Evolutionary conservation across 129 eudicot genomes (phyloP).

Genomic region (Mikania micrantha): DNA sequence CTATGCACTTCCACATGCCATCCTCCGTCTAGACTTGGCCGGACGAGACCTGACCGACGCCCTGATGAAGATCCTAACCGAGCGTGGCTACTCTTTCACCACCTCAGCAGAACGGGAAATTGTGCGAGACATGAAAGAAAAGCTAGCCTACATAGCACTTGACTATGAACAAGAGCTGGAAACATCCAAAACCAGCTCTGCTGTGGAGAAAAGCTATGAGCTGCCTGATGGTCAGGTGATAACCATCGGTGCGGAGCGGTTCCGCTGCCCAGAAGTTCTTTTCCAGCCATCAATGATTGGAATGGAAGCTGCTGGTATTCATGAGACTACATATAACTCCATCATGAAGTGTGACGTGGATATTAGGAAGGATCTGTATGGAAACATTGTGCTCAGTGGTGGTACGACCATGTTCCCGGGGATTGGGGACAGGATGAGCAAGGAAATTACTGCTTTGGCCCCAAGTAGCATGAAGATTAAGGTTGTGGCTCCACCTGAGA

Average conservation of each 20-base stretch:
- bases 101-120: constrained; percentile 9
- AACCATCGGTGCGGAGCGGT: constrained; percentile 12
- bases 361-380: constrained; percentile 3
- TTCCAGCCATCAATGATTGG: constrained; percentile 63
- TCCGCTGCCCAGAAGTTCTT: constrained; percentile 3
- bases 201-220: constrained; percentile 1
- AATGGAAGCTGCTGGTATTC: constrained; percentile 60
- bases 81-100: constrained; percentile 9
- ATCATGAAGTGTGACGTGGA: constrained; percentile 53
- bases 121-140: constrained; percentile 3
- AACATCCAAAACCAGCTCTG: constrained; percentile 7
- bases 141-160: constrained; percentile 6
- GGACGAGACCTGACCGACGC: constrained; percentile 12
- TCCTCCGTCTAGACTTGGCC: constrained; percentile 13
- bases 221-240: constrained; percentile 8
- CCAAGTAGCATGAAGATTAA: constrained; percentile 7
- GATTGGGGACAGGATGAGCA: constrained; percentile 1
- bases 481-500: constrained; percentile 9
- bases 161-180: constrained; percentile 10
- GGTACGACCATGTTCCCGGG: constrained; percentile 8
- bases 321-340: constrained; percentile 51
- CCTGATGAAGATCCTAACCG: constrained; percentile 7
- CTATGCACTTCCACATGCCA: constrained; percentile 3
- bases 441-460: constrained; percentile 3
- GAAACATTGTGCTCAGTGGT: constrained; percentile 1